Evolutionary conservation across 768 basidiomycete genomes (phyloP), one percentile per base, ranked within the genome.

Genomic region (Agrocybe praecox): DNA sequence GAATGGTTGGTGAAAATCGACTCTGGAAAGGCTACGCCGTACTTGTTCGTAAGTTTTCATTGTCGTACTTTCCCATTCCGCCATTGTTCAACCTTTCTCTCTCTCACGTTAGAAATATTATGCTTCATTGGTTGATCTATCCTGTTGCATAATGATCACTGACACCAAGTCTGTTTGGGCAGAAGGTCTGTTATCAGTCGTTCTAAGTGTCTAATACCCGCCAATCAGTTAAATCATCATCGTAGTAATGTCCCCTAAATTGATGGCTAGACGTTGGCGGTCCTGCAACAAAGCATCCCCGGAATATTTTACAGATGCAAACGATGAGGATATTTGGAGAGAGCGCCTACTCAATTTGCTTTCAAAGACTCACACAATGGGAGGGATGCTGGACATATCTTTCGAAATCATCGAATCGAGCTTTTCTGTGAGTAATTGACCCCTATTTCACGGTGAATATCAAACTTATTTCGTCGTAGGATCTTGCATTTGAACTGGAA

Each of bases 1-100:
- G 89, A 91, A 69, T 92, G 90, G 90, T 76, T 92, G 12, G 83
- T 82, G 29, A 90, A 88, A 68, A 74, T 80, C 49, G 86, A 91
- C 65, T 74, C 75, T 34, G 74, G 74, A 45, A 80, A 74, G 15
- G 85, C 88, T 1, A 83, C 76, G 1, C 85, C 89, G 32, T 92
- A 91, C 71, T 80, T 92, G 61, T 73, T 91, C 64, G 90, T 92
- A 67, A 63, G 87, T 84, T 42, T n/a, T 40, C 22, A 47, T 36
- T 45, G 32, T 9, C 26, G 9, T 6, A 12, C 14, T 40, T 26
- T 53, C 56, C 51, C 36, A 23, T 34, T 54, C 22, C 33, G 34
- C 55, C 47, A 52, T 59, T 40, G 40, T 40, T 34, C 40, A 58
- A 36, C 46, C 52, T 44, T 48, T 57, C 24, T 55, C 52, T 40